Evolutionary conservation across 1,139 yeast genomes (phyloP).

Genomic region (Candida tetrigidarum): DNA sequence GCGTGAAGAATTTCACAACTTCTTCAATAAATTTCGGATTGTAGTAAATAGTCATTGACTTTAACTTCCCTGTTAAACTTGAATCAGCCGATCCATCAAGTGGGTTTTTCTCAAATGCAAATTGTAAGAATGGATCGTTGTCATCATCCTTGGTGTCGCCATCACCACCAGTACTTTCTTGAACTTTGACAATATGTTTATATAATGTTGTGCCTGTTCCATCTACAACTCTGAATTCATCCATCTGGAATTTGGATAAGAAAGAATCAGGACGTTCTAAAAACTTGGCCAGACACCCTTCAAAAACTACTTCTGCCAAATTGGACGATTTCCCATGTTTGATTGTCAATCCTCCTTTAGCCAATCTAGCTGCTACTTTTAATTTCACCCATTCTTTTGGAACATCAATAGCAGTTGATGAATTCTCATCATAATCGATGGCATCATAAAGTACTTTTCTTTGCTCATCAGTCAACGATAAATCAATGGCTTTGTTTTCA

Average conservation of each 20-base stretch:
- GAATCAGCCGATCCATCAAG: conserved; percentile 85
- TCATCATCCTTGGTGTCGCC: conserved; percentile 47
- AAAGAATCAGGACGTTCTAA: conserved; percentile 82
- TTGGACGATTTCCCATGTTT: conserved; percentile 45
- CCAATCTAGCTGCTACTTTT: conserved; percentile 68
- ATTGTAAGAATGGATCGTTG: conserved; percentile 74
- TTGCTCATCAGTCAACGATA: conserved; percentile 64
- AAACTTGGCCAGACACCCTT: conserved; percentile 77
- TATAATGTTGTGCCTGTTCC: conserved; percentile 76
- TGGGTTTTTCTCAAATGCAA: conserved; percentile 86
- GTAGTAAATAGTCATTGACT: conserved; percentile 89
- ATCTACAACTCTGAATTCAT: conserved; percentile 86
- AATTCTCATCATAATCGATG: conserved; percentile 84
- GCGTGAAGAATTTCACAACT: conserved; percentile 74
- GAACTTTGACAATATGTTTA: conserved; percentile 88
- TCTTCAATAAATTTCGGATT: conserved; percentile 82
- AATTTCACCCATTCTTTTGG: conserved; percentile 76
- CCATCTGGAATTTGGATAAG: conserved; percentile 69
- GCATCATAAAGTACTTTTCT: conserved; percentile 88
- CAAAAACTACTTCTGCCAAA: conserved; percentile 80
- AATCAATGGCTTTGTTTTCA: conserved; percentile 23
- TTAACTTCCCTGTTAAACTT: conserved; percentile 68
- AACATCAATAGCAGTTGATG: conserved; percentile 59
- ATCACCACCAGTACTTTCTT: conserved; percentile 53
- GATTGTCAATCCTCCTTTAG: conserved; percentile 77